Base-by-base conservation (phyloP, 257 asterid species). In the Solanum neorickii region DNA sequence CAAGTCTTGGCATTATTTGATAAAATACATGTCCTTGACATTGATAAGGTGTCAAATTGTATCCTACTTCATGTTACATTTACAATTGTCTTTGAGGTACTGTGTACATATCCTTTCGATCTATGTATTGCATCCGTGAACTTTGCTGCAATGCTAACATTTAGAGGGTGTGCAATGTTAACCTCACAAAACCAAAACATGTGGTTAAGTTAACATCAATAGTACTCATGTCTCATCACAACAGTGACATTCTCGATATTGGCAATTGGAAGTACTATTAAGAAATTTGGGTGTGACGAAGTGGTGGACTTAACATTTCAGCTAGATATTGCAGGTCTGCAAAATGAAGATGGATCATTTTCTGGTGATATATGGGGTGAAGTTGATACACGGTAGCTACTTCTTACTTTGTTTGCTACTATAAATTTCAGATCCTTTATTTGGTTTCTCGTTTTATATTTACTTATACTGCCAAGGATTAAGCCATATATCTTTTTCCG, bases 311-410 rank as follows among this genome's bases (percentile, higher is more conserved):
- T 96, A 92, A 94, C 95, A 86, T 47, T 86, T 88, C 83, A 90
- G 89, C 85, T 88, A 97, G 99, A 94, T 93, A 88, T 97, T 88
- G 94, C 93, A 46, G 89, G 94, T 93, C 92, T 95, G 90, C 99
- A 97, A 89, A 93, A 94, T 84, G 98, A 94, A 88, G 98, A 97
- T 86, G 98, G 99, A 87, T 95, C 99, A 78, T 94, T 97, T 90
- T 88, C 95, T 86, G 98, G 98, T 87, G 99, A 94, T 91, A 91
- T 94, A 83, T 97, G 99, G 99, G 99, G 98, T 89, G 99, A 97
- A 93, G 86, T 94, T 35, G 98, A 97, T 91, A 95, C 99, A 62
- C 90, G 98, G 98, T 94, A 91, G 76, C 13, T 35, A 5, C 86
- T 80, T 87, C 70, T 46, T 8, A 1, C 27, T 47, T 47, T 80